Evolutionary conservation across 2,329 filamentous ascomycete genomes (phyloP).

Genomic region (Colletotrichum truncatum): DNA sequence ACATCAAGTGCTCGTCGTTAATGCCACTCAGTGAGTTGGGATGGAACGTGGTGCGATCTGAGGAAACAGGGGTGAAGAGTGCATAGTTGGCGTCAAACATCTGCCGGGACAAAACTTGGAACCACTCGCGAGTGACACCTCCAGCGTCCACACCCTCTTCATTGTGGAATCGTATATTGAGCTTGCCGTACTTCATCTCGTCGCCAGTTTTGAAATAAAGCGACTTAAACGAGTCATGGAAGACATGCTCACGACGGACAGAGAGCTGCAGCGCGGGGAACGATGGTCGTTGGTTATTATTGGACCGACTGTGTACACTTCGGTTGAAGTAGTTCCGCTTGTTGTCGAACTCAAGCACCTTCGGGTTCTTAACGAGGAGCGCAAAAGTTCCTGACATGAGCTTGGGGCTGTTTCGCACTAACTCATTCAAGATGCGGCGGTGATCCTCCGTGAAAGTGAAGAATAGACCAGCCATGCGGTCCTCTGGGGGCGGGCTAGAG

Average conservation of each 20-base stretch:
- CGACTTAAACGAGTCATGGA: constrained; percentile 98
- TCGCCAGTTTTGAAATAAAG: constrained; percentile 96
- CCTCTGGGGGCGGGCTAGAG: constrained; percentile 79
- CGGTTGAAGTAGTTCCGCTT: constrained; percentile 99
- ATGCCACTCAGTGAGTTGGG: constrained; percentile 93
- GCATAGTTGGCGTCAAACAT: constrained; percentile 99
- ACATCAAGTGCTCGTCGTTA: constrained; percentile 95
- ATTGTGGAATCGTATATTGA: constrained; percentile 96
- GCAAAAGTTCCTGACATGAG: constrained; percentile 99
- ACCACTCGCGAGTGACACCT: constrained; percentile 98
- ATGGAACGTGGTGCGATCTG: constrained; percentile 98
- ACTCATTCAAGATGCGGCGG: constrained; percentile 95
- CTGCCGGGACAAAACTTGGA: constrained; percentile 94
- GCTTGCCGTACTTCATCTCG: constrained; percentile 98
- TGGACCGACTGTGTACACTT: constrained; percentile 79
- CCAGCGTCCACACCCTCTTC: constrained; percentile 98
- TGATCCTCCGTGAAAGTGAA: constrained; percentile 98
- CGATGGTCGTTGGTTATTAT: constrained; percentile 75
- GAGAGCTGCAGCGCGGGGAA: constrained; percentile 82
- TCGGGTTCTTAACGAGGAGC: constrained; percentile 95
- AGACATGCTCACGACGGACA: constrained; percentile 93
- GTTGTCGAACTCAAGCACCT: constrained; percentile 98
- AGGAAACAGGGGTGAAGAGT: constrained; percentile 94
- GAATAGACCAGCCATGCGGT: constrained; percentile 88
- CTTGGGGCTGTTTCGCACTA: constrained; percentile 95